Base-by-base conservation (phyloP, 495 filamentous ascomycete genomes). In the Penicillium egyptiacum region DNA sequence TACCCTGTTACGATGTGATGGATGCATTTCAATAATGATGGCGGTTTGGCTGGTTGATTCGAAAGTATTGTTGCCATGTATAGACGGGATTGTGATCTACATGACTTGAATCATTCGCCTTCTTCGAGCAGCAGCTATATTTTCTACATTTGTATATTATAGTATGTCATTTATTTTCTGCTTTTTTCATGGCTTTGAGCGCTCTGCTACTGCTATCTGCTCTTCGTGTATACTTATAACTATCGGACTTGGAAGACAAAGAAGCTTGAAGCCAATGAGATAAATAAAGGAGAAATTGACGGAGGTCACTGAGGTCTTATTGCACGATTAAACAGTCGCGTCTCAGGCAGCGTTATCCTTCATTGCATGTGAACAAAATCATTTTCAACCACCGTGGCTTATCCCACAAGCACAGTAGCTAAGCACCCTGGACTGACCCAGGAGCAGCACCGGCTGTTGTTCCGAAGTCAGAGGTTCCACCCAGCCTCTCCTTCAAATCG, bases 1-100 rank as follows among this genome's bases (percentile, higher is more conserved):
- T 9, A 22, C 28, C 23, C 26, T 33, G 30, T 47, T 49, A 65
- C 55, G 59, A 68, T 45, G 25, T 55, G 52, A 63, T 61, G 59
- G 28, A 54, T 61, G 43, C 56, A 55, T 44, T 16, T 23, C 39
- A 20, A 43, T 19, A 20, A 17, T 23, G 19, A 55, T 41, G 41
- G 43, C 39, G 25, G 51, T 6, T 50, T 46, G 30, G 20, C 53
- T 48, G 47, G 17, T 55, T 23, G 37, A 56, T 11, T 51, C 45
- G 47, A 16, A 45, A 4, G 1, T 44, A 26, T 37, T 37, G 14
- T 28, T 39, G 8, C 35, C 25, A 12, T 45, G 39, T 17, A 31
- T 50, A 31, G 46, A 39, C 7, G 16, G 16, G 16, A 39, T 6
- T 39, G 14, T 37, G 35, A 39, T n/a, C 35, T 39, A 17, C 35